phyloP scores from a whole-genome alignment of 371 early-diverging fungal genomes.

The Apophysomyces trapeziformis region DNA sequence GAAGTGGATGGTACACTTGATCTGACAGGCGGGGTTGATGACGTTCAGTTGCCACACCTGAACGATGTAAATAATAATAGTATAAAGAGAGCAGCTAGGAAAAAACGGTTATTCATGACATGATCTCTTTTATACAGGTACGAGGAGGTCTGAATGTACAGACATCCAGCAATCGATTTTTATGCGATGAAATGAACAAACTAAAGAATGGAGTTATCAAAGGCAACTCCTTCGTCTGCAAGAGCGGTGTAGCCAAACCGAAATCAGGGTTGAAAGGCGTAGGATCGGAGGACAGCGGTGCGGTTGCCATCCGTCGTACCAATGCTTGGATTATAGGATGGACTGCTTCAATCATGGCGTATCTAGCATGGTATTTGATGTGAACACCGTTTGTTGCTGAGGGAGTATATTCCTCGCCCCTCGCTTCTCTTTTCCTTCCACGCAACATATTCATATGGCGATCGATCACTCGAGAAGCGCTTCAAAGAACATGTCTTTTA shows the following conservation, averaged over 20 bases:
- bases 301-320: background rate
- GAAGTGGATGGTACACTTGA: slow-evolving; percentile 59
- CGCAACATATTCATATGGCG: no score
- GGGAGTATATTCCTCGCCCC: no score
- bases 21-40: slow-evolving; percentile 50
- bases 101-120: background rate
- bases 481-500: no score
- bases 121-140: slow-evolving; percentile 16
- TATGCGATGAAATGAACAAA: slow-evolving; percentile 40
- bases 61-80: slow-evolving; percentile 29
- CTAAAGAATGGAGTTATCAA: slow-evolving; percentile 45
- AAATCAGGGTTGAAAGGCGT: slow-evolving; percentile 29
- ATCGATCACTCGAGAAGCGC: no score
- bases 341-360: background rate
- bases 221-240: slow-evolving; percentile 45
- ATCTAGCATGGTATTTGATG: background rate
- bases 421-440: no score
- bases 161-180: slow-evolving; percentile 40
- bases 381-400: background rate
- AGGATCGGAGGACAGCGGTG: background rate
- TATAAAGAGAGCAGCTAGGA: background rate
- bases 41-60: slow-evolving; percentile 42
- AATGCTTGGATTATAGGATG: background rate
- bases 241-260: slow-evolving; percentile 37
- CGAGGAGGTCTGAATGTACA: slow-evolving; percentile 51